A percentile compares a stretch with the other conserved stretches of the same genome.
phyloP scores from a whole-genome alignment of 225 moss, liverwort and hornwort species.

The Pseudoscleropodium purum region DNA sequence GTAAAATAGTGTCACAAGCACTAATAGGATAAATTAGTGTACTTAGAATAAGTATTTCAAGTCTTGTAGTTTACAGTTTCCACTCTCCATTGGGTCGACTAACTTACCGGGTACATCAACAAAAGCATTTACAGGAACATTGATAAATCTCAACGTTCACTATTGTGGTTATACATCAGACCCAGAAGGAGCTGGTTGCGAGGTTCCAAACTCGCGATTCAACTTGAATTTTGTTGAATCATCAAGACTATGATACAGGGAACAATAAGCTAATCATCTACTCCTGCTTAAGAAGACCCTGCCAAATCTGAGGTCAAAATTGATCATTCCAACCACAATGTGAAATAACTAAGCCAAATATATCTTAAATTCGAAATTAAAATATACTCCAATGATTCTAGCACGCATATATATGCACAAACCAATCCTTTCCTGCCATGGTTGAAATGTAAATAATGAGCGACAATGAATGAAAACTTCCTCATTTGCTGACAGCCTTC shows the following conservation, averaged over 20 bases:
- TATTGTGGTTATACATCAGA: background rate
- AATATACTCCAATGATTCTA: background rate
- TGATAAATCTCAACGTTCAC: background rate
- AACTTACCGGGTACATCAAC: background rate
- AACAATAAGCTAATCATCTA: background rate
- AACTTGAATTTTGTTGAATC: background rate
- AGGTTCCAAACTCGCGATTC: background rate
- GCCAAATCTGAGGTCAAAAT: constrained; percentile 3
- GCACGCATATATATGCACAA: background rate
- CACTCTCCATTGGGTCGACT: too few species aligned
- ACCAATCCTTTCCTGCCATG: background rate
- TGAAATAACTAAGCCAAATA: background rate
- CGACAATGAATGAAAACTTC: background rate
- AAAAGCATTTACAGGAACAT: background rate
- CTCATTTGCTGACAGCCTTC: constrained; percentile 1
- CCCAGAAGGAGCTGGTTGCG: background rate
- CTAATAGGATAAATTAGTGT: too few species aligned
- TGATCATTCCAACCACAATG: background rate
- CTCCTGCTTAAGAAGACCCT: background rate
- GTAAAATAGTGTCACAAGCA: too few species aligned
- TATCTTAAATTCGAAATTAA: background rate
- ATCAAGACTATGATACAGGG: constrained; percentile 1
- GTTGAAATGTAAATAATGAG: background rate
- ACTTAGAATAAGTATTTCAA: too few species aligned
- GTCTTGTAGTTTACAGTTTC: too few species aligned